Evolutionary conservation across 2,329 filamentous ascomycete species (phyloP).

Genomic region (Simplicillium aogashimaense): DNA sequence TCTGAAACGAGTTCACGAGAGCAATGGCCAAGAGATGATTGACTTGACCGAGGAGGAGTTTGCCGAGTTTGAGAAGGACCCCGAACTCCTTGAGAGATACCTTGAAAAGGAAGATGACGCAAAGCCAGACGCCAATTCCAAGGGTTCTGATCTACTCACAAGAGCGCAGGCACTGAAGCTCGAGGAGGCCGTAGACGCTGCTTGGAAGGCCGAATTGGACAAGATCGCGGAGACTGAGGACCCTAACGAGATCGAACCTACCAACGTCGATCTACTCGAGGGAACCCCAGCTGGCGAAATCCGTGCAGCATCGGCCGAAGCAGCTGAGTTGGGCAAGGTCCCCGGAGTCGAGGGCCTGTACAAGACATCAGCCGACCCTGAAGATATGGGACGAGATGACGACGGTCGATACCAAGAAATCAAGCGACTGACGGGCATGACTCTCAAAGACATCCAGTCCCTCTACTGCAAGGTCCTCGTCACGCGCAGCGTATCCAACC

Average conservation of each 20-base stretch:
- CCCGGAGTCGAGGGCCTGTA: conserved; percentile 42
- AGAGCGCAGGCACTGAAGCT: conserved; percentile 25
- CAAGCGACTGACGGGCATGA: conserved; percentile 46
- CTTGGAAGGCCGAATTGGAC: conserved; percentile 27
- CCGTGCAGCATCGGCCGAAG: conserved; percentile 31
- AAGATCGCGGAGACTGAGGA: conserved; percentile 19
- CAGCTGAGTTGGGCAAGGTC: conserved; percentile 40
- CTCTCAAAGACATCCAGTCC: conserved; percentile 36
- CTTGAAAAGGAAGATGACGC: conserved; percentile 19
- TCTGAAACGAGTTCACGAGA: conserved; percentile 30
- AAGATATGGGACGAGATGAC: conserved; percentile 40
- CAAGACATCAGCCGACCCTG: conserved; percentile 36
- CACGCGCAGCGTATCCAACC: conserved; percentile 68
- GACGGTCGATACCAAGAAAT: conserved; percentile 39
- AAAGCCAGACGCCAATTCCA: conserved; percentile 11
- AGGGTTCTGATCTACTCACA: conserved; percentile 18
- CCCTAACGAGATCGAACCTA: conserved; percentile 19
- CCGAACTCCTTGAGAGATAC: conserved; percentile 27
- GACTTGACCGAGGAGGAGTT: conserved; percentile 41
- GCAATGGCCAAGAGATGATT: conserved; percentile 30
- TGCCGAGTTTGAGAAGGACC: conserved; percentile 26
- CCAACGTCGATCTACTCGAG: conserved; percentile 24
- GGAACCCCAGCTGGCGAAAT: conserved; percentile 23
- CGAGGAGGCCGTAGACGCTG: conserved; percentile 23
- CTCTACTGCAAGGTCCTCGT: conserved; percentile 67